These are phyloP conservation scores for Chlamydomonas incerta DNA, from an alignment of 139 green algal species.

Conservation along the genomic window DNA sequence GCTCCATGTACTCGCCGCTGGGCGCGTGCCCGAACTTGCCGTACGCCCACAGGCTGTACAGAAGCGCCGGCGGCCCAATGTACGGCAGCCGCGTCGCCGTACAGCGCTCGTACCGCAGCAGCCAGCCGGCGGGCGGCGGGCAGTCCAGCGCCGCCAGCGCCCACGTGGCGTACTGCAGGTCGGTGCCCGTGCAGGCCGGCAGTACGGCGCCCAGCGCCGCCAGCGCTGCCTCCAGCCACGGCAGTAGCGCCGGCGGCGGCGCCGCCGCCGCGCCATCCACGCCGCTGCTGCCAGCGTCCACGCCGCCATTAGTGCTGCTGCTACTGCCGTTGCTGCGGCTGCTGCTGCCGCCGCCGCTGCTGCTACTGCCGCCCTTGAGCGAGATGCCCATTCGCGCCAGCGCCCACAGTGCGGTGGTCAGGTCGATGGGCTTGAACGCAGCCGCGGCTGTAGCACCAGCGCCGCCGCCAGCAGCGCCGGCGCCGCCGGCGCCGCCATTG, in stretches of 20 bases:
- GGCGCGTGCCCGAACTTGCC: conserved; percentile 28
- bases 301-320: not conserved
- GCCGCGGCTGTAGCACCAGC: not conserved
- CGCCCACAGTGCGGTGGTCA: conserved; percentile 9
- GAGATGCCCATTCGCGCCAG: conserved; percentile 23
- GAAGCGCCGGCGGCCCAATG: not conserved
- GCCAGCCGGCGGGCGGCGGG: not conserved
- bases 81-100: conserved; percentile 14
- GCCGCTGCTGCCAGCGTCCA: not conserved
- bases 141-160: not conserved
- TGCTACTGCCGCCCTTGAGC: not conserved
- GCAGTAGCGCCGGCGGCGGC: not conserved
- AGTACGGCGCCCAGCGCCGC: not conserved
- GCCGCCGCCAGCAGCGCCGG: too few species aligned
- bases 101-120: not conserved
- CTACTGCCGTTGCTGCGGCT: not conserved
- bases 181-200: not conserved
- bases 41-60: conserved; percentile 24
- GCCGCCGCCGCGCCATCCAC: not conserved
- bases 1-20: not conserved
- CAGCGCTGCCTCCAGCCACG: conserved; percentile 6
- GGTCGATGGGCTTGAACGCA: not conserved
- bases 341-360: not conserved
- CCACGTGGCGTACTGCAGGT: conserved; percentile 15
- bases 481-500: too few species aligned